Evolutionary conservation across 2,329 filamentous ascomycete species (phyloP).

Genomic region (Colletotrichum godetiae): DNA sequence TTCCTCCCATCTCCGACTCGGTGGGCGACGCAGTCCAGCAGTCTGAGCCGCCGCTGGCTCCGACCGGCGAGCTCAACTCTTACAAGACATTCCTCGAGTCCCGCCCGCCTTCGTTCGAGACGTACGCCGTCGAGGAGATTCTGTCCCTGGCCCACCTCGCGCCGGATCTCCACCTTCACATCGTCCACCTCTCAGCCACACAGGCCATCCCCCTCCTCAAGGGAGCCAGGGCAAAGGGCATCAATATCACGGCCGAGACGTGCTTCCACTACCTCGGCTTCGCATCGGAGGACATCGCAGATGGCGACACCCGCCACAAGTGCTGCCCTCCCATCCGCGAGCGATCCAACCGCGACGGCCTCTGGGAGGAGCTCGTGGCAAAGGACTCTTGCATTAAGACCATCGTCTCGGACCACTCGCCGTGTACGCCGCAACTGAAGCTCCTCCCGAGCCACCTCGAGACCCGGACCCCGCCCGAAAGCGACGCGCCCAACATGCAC

Average conservation of each 20-base stretch:
- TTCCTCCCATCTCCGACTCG: constrained; percentile 84
- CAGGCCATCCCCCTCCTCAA: constrained; percentile 86
- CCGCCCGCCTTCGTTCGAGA: constrained; percentile 89
- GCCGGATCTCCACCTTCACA: constrained; percentile 86
- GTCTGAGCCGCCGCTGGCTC: constrained; percentile 76
- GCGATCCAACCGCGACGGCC: constrained; percentile 81
- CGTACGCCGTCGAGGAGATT: constrained; percentile 89
- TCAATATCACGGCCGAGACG: constrained; percentile 93
- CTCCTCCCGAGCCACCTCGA: constrained; percentile 78
- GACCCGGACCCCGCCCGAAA: constrained; percentile 43
- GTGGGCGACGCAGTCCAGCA: constrained; percentile 81
- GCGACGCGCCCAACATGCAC: constrained; percentile 49
- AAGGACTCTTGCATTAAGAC: constrained; percentile 86
- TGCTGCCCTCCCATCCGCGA: constrained; percentile 93
- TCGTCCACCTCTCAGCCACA: constrained; percentile 92
- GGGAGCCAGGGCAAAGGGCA: constrained; percentile 75
- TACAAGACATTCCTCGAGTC: constrained; percentile 95
- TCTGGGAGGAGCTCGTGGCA: constrained; percentile 85
- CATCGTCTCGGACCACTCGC: constrained; percentile 94
- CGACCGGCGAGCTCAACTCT: constrained; percentile 76
- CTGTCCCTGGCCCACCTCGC: constrained; percentile 83
- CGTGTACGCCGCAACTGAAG: constrained; percentile 95
- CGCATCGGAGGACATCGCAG: constrained; percentile 81
- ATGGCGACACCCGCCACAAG: constrained; percentile 92
- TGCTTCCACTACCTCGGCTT: constrained; percentile 95